These are phyloP conservation scores for Vitis hybrid DNA, from an alignment of 177 flowering plant genomes.

Conservation along the genomic window DNA sequence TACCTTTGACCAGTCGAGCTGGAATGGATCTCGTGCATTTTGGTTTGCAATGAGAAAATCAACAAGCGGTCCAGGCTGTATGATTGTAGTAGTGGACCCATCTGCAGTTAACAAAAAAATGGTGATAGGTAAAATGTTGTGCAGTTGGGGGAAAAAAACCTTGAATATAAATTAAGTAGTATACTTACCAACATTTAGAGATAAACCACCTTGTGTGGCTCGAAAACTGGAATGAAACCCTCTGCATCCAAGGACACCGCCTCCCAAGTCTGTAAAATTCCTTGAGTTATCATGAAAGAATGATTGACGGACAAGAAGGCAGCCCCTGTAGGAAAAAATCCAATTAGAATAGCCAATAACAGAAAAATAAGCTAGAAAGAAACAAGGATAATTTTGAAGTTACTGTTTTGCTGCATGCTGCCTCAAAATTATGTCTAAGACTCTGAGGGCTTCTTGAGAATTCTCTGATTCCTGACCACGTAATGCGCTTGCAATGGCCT, in stretches of 20 bases:
- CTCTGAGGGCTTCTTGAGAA: slow-evolving; percentile 10
- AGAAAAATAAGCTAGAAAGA: background rate
- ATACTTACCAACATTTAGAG: slow-evolving; percentile 64
- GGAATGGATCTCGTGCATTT: slow-evolving; percentile 44
- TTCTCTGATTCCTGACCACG: slow-evolving; percentile 7
- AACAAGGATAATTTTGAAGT: background rate
- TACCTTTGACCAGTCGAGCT: slow-evolving; percentile 75
- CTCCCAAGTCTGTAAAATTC: slow-evolving; percentile 63
- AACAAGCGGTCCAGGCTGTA: slow-evolving; percentile 77
- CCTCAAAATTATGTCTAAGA: slow-evolving; percentile 13
- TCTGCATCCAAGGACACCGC: slow-evolving; percentile 69
- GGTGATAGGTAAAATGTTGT: background rate
- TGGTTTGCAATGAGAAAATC: slow-evolving; percentile 73
- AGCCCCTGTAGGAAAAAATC: slow-evolving; percentile 49
- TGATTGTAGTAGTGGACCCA: slow-evolving; percentile 77
- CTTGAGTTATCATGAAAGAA: slow-evolving; percentile 67
- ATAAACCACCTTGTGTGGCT: slow-evolving; percentile 69
- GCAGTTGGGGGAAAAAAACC: background rate
- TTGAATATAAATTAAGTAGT: background rate
- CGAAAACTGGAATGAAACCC: slow-evolving; percentile 83
- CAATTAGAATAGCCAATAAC: background rate
- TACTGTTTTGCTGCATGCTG: slow-evolving; percentile 19
- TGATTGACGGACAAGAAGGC: slow-evolving; percentile 79
- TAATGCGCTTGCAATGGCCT: slow-evolving; percentile 7
- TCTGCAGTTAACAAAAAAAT: slow-evolving; percentile 33